Base-by-base conservation (phyloP, 306 rosid genomes). In the Trichosanthes cucumerina region DNA sequence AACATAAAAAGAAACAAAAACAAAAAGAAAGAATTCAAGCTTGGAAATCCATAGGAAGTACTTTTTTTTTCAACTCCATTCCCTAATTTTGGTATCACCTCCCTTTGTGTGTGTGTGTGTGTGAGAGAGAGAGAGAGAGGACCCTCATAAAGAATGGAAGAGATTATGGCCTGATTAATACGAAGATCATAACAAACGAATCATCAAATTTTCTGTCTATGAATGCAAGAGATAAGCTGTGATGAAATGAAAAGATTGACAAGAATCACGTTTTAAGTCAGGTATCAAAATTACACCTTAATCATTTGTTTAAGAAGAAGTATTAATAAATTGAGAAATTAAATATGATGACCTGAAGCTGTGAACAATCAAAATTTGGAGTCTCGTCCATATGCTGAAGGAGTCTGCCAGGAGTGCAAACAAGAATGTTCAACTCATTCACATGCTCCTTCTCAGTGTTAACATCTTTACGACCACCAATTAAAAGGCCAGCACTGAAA, bases 361-460 rank as follows among this genome's bases (percentile, higher is more conserved):
- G 89, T 33, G 98, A 89, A 80, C 99, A 95, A 60, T 92, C 98
- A 88, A 95, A 92, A 82, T 95, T 87, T 70, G 91, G 91, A 76
- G 91, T 95, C 90, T 92, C 97, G 60, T 95, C 96, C 99, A 95
- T 91, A 87, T 92, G 99, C 78, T 92, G 99, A 46, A 92, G 88
- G 80, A 95, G 92, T 57, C 99, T 87, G 73, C 97, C 99, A 1
- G 97, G 99, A 4, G 97, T 95, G 85, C 97, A 92, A 74, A 95
- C 90, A 85, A 95, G 79, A 81, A 92, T 88, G 79, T 95, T 95
- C 79, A 92, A 91, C 65, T 84, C 88, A 69, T 86, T 87, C 28
- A 92, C 97, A 0, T 66, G 80, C 78, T 90, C 92, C 79, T 95
- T 95, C 89, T 95, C 99, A 9, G 50, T 56, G 38, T 84, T 82